Base-by-base conservation (phyloP, 1,284 basidiomycete genomes). In the Tilletia caries region DNA sequence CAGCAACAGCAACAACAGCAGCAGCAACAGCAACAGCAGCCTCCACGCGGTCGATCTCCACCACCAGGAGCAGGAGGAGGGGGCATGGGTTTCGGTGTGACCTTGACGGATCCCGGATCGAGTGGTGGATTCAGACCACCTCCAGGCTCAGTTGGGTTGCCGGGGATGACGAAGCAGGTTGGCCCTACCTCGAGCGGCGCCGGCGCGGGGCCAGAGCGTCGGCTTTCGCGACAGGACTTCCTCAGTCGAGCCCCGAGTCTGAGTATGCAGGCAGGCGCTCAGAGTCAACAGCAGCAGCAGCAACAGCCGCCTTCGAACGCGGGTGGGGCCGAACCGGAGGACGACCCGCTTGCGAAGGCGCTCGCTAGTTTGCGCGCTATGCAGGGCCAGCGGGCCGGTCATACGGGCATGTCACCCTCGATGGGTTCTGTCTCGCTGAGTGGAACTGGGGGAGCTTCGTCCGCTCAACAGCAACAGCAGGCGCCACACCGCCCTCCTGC, bases 311-410 rank as follows among this genome's bases (percentile, higher is more conserved):
- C 34, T 20, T 10, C 62, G 20, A 33, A 15, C 5, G 62, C 34
- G 15, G 27, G 25, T 20, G 58, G 34, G n/a, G 70, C 64, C 46
- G 68, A 64, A 13, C 86, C 87, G 70, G 86, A 88, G 18, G 86
- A 86, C 44, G 91, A 93, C 82, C 92, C 92, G 0, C 86, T 93
- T 70, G 90, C 89, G 33, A 89, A 88, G 75, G 90, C 91, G 68
- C 86, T 92, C 79, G 86, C 86, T 1, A 85, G 87, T 73, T 83
- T 90, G 41, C 85, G 87, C 25, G 54, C 54, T 15, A 58, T 58
- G 54, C 54, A 58, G 27, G 54, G 54, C 3, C 54, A 58, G 29
- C 23, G 54, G 4, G 48, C 20, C 20, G 77, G 58, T 79, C 84
- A 44, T 73, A 83, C 27, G 72, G 84, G 6, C 78, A 78, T n/a